Percentiles rank a stretch among this genome's conserved stretches.
These are phyloP conservation scores for Juglanconis juglandina DNA, from an alignment of 2,329 filamentous ascomycete species.

Conservation along the genomic window DNA sequence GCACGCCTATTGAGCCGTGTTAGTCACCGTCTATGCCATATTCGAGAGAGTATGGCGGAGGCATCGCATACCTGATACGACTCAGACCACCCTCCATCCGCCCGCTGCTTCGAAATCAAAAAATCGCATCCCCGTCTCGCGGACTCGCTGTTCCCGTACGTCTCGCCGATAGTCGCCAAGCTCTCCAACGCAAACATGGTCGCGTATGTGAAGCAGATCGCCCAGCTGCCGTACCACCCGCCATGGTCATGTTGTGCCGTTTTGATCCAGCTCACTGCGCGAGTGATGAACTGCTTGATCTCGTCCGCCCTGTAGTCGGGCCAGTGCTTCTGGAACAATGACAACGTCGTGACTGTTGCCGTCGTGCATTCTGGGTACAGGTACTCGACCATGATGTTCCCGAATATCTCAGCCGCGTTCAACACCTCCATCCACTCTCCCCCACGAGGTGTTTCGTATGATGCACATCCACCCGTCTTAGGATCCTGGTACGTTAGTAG, in stretches of 20 bases:
- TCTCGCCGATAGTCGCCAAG: conserved; percentile 76
- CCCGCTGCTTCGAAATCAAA: conserved; percentile 76
- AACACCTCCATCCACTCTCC: conserved; percentile 76
- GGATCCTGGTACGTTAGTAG: conserved; percentile 86
- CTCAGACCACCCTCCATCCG: conserved; percentile 95
- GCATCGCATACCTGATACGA: conserved; percentile 65
- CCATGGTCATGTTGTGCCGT: conserved; percentile 73
- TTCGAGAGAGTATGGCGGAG: background rate
- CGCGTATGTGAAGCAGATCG: conserved; percentile 96
- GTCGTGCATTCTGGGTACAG: conserved; percentile 98
- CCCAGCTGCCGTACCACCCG: conserved; percentile 98
- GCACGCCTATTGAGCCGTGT: conserved; percentile 54
- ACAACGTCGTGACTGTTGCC: conserved; percentile 83
- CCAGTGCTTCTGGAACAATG: conserved; percentile 76
- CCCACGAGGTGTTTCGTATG: conserved; percentile 81
- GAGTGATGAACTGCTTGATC: conserved; percentile 67
- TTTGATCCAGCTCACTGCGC: conserved; percentile 81
- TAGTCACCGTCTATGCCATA: background rate
- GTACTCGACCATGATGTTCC: conserved; percentile 97
- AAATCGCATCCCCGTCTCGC: conserved; percentile 80
- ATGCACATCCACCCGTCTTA: conserved; percentile 75
- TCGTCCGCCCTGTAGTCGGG: conserved; percentile 75
- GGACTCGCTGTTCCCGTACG: conserved; percentile 67
- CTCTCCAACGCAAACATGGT: conserved; percentile 95
- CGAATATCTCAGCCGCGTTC: conserved; percentile 96